Percentiles rank a stretch among this genome's conserved stretches.
These are phyloP conservation scores for Poterioochromonas sp. DNA, from an alignment of 352 stramenopile species.

Conservation along the genomic window DNA sequence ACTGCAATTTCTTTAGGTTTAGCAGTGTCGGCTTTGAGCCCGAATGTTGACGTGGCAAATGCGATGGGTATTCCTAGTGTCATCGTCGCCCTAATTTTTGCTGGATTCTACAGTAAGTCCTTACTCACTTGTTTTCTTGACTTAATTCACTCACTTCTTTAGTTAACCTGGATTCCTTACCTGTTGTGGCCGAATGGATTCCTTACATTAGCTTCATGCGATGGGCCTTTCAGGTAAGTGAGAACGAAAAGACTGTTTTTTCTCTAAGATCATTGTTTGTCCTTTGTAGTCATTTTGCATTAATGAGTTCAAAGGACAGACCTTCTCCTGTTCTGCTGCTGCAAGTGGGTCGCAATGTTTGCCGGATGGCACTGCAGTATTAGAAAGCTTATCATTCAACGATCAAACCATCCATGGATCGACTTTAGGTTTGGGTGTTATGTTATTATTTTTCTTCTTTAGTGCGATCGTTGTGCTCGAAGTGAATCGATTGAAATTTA, in stretches of 20 bases:
- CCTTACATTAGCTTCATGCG: slow-evolving; percentile 2
- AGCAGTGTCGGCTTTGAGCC: background rate
- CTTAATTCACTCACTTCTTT: background rate
- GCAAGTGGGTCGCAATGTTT: background rate
- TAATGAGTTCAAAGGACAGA: slow-evolving; percentile 7
- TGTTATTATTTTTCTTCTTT: background rate
- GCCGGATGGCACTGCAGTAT: background rate
- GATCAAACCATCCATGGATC: background rate
- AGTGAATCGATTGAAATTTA: background rate
- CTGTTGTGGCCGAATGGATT: slow-evolving; percentile 13
- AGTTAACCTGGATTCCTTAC: slow-evolving; percentile 13
- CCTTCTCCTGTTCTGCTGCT: background rate
- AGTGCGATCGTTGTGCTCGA: background rate
- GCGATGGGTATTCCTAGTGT: background rate
- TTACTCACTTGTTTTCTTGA: background rate
- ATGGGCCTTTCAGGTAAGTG: slow-evolving; percentile 12
- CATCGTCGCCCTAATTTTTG: background rate
- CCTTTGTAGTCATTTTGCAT: background rate
- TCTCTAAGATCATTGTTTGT: background rate
- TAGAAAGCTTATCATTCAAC: background rate
- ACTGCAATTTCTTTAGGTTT: background rate
- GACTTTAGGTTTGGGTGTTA: background rate
- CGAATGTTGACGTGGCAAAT: background rate
- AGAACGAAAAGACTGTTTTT: background rate
- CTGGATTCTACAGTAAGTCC: slow-evolving; percentile 20